Percentiles rank a stretch among this genome's conserved stretches.
Conservation (phyloP, 1,284 basidiomycete genomes). For the Golubevia sp. region DNA sequence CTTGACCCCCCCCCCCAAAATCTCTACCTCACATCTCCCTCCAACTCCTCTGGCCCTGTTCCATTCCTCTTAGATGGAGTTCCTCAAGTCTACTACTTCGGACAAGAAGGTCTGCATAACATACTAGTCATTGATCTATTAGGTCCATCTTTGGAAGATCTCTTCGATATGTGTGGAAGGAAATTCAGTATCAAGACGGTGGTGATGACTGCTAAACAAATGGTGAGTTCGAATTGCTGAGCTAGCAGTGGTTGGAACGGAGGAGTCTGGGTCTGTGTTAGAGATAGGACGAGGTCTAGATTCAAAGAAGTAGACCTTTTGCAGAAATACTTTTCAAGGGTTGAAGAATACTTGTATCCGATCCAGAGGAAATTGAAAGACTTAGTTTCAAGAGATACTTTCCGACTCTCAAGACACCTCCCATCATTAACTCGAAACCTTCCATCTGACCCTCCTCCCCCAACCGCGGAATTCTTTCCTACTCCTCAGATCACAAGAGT, state of each 20-base stretch:
- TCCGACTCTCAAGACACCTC: too few relatives aligned
- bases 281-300: too few relatives aligned
- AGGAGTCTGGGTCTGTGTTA: too few relatives aligned
- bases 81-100: conserved; percentile 96
- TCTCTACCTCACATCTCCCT: conserved; percentile 13
- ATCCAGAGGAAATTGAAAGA: too few relatives aligned
- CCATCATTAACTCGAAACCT: background rate
- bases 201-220: conserved; percentile 94
- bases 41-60: background rate
- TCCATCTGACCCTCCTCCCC: background rate
- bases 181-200: conserved; percentile 95
- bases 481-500: conserved; percentile 66
- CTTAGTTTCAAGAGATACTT: too few relatives aligned
- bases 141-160: conserved; percentile 87
- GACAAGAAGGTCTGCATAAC: conserved; percentile 95
- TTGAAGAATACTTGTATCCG: too few relatives aligned
- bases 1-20: too few relatives aligned
- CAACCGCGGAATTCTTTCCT: too few relatives aligned
- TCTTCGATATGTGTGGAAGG: conserved; percentile 94
- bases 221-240: conserved; percentile 68
- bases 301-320: too few relatives aligned
- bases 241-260: too few relatives aligned
- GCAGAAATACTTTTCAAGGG: too few relatives aligned
- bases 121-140: conserved; percentile 94
- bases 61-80: conserved; percentile 72